Conservation (phyloP, 148 eudicot genomes). For the Oxyria digyna region DNA sequence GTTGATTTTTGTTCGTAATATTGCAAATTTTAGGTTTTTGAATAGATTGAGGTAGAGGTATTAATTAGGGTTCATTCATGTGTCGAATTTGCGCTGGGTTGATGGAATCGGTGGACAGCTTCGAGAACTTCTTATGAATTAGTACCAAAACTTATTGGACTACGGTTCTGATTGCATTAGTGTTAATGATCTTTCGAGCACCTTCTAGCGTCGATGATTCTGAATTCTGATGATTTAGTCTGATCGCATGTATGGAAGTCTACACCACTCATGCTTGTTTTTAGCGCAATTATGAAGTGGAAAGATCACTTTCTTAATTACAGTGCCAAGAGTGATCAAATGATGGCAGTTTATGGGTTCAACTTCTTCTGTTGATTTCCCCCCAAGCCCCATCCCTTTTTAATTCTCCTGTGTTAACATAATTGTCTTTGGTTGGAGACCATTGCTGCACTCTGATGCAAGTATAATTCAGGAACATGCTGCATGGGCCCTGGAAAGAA, state of each 20-base stretch:
- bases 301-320: background rate
- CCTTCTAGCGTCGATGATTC: too few relatives aligned
- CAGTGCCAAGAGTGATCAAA: background rate
- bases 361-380: background rate
- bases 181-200: background rate
- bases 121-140: background rate
- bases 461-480: slow-evolving; percentile 70
- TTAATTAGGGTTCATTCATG: background rate
- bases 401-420: background rate
- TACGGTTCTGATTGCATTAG: background rate
- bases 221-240: background rate
- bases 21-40: background rate
- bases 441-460: slow-evolving; percentile 1
- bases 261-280: background rate
- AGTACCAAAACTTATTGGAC: background rate
- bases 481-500: slow-evolving; percentile 99
- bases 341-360: background rate
- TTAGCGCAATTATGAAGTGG: background rate
- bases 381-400: background rate
- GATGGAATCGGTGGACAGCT: background rate
- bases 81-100: background rate
- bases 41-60: background rate
- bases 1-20: background rate
- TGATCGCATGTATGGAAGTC: background rate
- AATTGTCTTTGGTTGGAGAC: background rate